A percentile compares a stretch with the other conserved stretches of the same genome.
These are phyloP conservation scores for Kalanchoe fedtschenkoi DNA, from an alignment of 164 flowering plant species.

Conservation along the genomic window DNA sequence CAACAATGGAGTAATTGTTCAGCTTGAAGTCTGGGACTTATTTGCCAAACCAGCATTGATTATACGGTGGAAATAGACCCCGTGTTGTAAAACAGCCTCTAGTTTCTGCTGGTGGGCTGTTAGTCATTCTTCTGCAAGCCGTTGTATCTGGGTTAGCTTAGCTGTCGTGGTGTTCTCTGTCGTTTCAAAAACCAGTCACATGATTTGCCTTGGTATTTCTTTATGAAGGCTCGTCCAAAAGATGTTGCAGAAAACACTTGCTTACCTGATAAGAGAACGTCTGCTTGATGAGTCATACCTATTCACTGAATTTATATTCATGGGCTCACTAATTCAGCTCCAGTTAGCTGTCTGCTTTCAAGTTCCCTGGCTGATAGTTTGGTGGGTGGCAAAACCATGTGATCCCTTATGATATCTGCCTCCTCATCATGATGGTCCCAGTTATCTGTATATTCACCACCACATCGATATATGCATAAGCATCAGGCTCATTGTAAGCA, in stretches of 20 bases:
- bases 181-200: not conserved
- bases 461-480: not conserved
- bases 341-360: not conserved
- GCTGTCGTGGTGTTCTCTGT: not conserved
- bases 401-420: not conserved
- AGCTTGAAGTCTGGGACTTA: no score
- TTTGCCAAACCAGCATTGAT: no score
- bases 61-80: no score
- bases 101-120: no score
- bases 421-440: not conserved
- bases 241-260: not conserved
- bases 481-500: not conserved
- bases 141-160: not conserved
- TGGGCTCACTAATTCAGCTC: not conserved
- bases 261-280: not conserved
- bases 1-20: no score
- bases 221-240: not conserved
- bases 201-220: not conserved
- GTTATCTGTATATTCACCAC: not conserved
- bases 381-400: constrained; percentile 1
- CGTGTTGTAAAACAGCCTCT: no score
- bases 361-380: not conserved
- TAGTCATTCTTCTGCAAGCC: no score
- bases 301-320: not conserved
- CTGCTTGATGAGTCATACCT: not conserved